phyloP scores from a whole-genome alignment of 2,329 filamentous ascomycete species.

The Fusarium proliferatum region DNA sequence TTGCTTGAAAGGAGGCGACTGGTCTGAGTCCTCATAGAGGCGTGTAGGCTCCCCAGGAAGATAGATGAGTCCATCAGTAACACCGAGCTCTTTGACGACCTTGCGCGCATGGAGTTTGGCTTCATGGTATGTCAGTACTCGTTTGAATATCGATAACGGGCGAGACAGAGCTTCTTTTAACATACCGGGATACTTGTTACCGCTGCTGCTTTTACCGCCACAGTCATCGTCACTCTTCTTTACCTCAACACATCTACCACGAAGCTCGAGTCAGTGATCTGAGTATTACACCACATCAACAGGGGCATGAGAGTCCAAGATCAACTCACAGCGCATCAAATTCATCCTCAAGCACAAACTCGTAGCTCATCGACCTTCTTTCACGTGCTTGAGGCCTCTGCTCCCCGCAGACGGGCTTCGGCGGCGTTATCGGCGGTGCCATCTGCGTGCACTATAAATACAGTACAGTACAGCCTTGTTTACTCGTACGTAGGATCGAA shows the following conservation, averaged over 20 bases:
- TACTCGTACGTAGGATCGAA: neutral
- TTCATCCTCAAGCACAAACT: conserved; percentile 61
- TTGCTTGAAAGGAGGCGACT: conserved; percentile 66
- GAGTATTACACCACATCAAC: too few relatives aligned
- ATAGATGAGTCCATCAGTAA: conserved; percentile 64
- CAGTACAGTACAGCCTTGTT: neutral
- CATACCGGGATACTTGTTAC: conserved; percentile 54
- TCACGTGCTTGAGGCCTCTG: conserved; percentile 33
- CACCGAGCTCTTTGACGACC: conserved; percentile 63
- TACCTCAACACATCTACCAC: conserved; percentile 53
- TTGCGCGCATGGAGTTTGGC: conserved; percentile 69
- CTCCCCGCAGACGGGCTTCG: conserved; percentile 34
- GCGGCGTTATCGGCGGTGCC: conserved; percentile 32
- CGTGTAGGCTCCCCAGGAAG: conserved; percentile 63
- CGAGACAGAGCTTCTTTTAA: neutral
- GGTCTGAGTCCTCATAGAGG: conserved; percentile 69
- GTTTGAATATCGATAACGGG: neutral
- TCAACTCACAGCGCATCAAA: conserved; percentile 65
- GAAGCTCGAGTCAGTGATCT: conserved; percentile 1
- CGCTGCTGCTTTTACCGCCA: conserved; percentile 32
- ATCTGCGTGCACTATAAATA: conserved; percentile 14
- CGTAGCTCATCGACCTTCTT: conserved; percentile 38
- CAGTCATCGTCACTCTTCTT: conserved; percentile 41
- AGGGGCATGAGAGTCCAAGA: too few relatives aligned
- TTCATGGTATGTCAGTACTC: conserved; percentile 40